phyloP scores from a whole-genome alignment of 2,329 filamentous ascomycete genomes.

The Xylariaceae sp. region DNA sequence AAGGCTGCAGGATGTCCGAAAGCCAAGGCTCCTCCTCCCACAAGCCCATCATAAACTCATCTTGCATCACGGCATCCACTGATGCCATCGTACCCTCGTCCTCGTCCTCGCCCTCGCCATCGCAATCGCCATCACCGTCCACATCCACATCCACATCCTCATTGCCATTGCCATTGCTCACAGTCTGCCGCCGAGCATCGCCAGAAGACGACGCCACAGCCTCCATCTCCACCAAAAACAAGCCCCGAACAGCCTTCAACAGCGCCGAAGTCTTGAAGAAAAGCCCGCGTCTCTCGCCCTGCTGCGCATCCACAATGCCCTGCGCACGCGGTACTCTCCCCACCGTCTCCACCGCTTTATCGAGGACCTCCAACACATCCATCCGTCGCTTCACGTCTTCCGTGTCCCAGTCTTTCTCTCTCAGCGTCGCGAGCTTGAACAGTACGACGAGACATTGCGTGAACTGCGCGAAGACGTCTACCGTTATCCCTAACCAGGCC shows the following conservation, averaged over 20 bases:
- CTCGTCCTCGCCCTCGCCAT: too few relatives aligned
- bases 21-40: constrained; percentile 4
- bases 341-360: constrained; percentile 15
- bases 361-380: constrained; percentile 23
- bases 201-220: too few relatives aligned
- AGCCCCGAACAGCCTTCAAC: constrained; percentile 19
- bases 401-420: constrained; percentile 24
- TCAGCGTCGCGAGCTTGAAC: constrained; percentile 23
- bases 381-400: constrained; percentile 20
- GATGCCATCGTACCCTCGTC: not conserved
- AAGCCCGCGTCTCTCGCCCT: constrained; percentile 18
- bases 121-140: too few relatives aligned
- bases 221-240: constrained; percentile 16
- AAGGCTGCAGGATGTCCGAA: not conserved
- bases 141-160: not conserved
- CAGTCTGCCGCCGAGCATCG: not conserved
- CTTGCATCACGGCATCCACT: constrained; percentile 8
- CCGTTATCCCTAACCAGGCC: constrained; percentile 21
- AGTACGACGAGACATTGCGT: constrained; percentile 24
- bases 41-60: not conserved
- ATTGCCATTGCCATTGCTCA: not conserved
- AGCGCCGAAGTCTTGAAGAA: constrained; percentile 23
- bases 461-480: constrained; percentile 24
- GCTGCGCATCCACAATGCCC: constrained; percentile 19
- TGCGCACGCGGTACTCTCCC: constrained; percentile 9